Percentiles rank a stretch among this genome's conserved stretches.
These are phyloP conservation scores for Omphalotus olearius DNA, from an alignment of 1,284 basidiomycete genomes.

Conservation along the genomic window DNA sequence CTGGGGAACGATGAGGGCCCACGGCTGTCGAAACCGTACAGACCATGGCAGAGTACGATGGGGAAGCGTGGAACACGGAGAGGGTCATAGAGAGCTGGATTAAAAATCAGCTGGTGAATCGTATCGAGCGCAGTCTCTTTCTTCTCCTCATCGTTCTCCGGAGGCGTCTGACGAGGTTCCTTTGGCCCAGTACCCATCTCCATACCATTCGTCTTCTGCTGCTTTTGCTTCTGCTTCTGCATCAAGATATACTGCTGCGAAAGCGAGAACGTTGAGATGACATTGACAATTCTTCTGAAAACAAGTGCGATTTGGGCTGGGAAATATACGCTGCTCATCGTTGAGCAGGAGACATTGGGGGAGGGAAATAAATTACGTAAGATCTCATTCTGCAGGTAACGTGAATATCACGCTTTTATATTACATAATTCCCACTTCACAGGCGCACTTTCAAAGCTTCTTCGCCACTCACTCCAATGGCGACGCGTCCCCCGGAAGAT, in stretches of 20 bases:
- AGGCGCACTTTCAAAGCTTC: no score
- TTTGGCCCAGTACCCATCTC: conserved; percentile 5
- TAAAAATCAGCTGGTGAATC: conserved; percentile 72
- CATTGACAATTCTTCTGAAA: conserved; percentile 61
- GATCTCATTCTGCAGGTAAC: no score
- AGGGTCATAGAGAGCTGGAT: conserved; percentile 72
- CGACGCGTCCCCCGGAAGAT: no score
- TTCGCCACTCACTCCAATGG: no score
- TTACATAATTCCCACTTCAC: no score
- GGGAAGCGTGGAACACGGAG: conserved; percentile 81
- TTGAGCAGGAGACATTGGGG: conserved; percentile 1
- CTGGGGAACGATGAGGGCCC: conserved; percentile 74
- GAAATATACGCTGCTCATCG: conserved; percentile 56
- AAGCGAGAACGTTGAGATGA: conserved; percentile 60
- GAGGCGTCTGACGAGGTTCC: conserved; percentile 11
- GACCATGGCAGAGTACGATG: conserved; percentile 91
- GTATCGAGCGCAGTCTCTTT: conserved; percentile 31
- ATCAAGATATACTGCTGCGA: conserved; percentile 52
- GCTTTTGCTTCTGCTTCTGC: conserved; percentile 8
- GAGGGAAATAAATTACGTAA: no score
- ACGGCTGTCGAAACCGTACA: conserved; percentile 93
- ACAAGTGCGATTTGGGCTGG: conserved; percentile 54
- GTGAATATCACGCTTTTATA: no score
- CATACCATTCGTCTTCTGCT: no score
- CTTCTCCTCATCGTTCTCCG: conserved; percentile 14